Percentiles rank a stretch among this genome's conserved stretches.
phyloP scores from a whole-genome alignment of 2,329 filamentous ascomycete species.

The Westerdykella ornata region DNA sequence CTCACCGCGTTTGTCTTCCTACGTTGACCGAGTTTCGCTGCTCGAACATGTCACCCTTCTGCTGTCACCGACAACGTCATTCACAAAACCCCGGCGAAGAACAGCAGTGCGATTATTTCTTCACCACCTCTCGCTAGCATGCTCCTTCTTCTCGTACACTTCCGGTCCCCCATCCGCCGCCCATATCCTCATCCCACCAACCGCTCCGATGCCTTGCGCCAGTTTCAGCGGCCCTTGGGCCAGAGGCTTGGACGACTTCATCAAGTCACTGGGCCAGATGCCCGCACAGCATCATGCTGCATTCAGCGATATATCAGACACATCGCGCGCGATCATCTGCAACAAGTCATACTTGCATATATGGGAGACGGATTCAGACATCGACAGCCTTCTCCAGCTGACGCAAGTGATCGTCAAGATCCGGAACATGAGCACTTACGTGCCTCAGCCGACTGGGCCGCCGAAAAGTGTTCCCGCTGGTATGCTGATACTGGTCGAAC shows the following conservation, averaged over 20 bases:
- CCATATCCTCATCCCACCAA: too few relatives aligned
- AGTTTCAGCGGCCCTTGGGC: conserved; percentile 25
- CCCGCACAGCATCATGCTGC: conserved; percentile 19
- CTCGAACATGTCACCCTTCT: too few relatives aligned
- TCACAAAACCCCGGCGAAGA: too few relatives aligned
- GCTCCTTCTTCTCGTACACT: too few relatives aligned
- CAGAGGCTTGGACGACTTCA: conserved; percentile 18
- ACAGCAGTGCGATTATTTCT: too few relatives aligned
- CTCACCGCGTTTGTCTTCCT: too few relatives aligned
- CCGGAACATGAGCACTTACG: conserved; percentile 1
- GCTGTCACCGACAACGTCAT: too few relatives aligned
- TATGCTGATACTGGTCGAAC: conserved; percentile 28
- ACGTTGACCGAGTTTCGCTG: too few relatives aligned
- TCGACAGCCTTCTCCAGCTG: conserved; percentile 28
- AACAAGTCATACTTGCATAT: conserved; percentile 22
- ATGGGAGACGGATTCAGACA: conserved; percentile 30
- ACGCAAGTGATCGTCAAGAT: conserved; percentile 27
- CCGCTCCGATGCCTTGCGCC: too few relatives aligned
- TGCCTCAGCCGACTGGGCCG: neutral
- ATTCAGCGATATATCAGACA: conserved; percentile 17
- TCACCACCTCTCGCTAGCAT: too few relatives aligned
- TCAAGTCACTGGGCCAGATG: conserved; percentile 19
- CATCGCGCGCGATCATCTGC: conserved; percentile 17
- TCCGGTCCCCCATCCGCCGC: too few relatives aligned
- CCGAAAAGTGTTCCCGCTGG: conserved; percentile 6